Evolutionary conservation across 2,329 filamentous ascomycete genomes (phyloP).

Genomic region (Nemania bipapillata): DNA sequence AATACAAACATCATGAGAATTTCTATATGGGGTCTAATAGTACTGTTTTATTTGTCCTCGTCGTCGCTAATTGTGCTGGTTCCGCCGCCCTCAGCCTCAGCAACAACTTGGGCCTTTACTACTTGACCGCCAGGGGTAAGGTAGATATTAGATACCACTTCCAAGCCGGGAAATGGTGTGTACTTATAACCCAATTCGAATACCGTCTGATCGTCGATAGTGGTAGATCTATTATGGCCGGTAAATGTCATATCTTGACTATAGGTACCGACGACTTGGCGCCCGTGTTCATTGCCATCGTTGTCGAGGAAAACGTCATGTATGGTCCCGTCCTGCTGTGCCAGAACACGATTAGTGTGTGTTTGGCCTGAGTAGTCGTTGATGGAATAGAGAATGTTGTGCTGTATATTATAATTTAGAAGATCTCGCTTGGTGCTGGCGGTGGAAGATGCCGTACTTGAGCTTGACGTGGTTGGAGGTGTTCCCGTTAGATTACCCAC

Average conservation of each 20-base stretch:
- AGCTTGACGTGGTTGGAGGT: conserved; percentile 40
- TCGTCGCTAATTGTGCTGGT: conserved; percentile 62
- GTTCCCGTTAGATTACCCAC: conserved; percentile 57
- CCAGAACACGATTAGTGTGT: conserved; percentile 67
- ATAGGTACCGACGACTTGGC: conserved; percentile 62
- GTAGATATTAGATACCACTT: conserved; percentile 61
- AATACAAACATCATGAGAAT: background rate
- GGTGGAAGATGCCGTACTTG: conserved; percentile 9
- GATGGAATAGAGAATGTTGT: conserved; percentile 70
- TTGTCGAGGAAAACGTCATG: conserved; percentile 66
- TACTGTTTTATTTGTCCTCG: conserved; percentile 13
- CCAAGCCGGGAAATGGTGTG: conserved; percentile 60
- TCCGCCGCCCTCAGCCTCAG: conserved; percentile 64
- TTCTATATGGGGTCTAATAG: background rate
- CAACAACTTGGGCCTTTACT: conserved; percentile 62
- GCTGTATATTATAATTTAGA: conserved; percentile 59
- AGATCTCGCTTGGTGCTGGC: conserved; percentile 43
- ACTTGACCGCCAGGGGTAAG: conserved; percentile 60
- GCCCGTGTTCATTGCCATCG: conserved; percentile 58
- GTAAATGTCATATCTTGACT: conserved; percentile 65
- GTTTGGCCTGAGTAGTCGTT: conserved; percentile 68
- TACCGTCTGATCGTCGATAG: conserved; percentile 58
- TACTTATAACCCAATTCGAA: conserved; percentile 66
- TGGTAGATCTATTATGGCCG: conserved; percentile 61
- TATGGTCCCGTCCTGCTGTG: conserved; percentile 63